These are phyloP conservation scores for Cucurbita pepo DNA, from an alignment of 306 rosid genomes.

Conservation along the genomic window DNA sequence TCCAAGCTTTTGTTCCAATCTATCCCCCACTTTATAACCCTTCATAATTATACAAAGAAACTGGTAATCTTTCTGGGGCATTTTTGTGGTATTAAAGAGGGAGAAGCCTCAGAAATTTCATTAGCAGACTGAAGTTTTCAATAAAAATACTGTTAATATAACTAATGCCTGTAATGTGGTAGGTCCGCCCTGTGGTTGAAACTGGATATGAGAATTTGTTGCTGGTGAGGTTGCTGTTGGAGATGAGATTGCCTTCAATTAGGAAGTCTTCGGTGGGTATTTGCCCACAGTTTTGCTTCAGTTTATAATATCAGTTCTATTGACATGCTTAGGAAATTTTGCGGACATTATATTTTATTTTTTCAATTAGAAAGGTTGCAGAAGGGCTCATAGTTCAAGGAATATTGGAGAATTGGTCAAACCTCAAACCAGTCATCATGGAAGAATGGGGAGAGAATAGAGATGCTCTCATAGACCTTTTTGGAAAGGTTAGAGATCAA, in stretches of 20 bases:
- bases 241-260: slow-evolving; percentile 45
- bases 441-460: slow-evolving; percentile 66
- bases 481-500: slow-evolving; percentile 77
- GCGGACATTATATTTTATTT: slow-evolving; percentile 6
- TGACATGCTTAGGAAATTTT: neutral
- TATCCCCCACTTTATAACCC: neutral
- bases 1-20: neutral
- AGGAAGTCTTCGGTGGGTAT: slow-evolving; percentile 65
- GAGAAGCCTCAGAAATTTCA: neutral
- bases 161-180: slow-evolving; percentile 13
- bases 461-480: slow-evolving; percentile 40
- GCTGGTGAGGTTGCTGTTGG: slow-evolving; percentile 77
- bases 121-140: neutral
- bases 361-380: slow-evolving; percentile 51
- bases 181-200: slow-evolving; percentile 96
- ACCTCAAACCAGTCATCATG: slow-evolving; percentile 55
- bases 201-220: slow-evolving; percentile 84
- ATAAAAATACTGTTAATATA: neutral
- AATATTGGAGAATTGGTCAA: slow-evolving; percentile 70
- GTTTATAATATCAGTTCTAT: neutral
- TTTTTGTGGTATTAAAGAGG: neutral
- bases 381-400: slow-evolving; percentile 56
- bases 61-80: neutral
- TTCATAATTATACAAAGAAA: neutral
- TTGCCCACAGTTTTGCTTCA: slow-evolving; percentile 5